Percentiles rank a stretch among this genome's conserved stretches.
Conservation (phyloP, 441 rosid genomes). For the Syzygium syzygioides region DNA sequence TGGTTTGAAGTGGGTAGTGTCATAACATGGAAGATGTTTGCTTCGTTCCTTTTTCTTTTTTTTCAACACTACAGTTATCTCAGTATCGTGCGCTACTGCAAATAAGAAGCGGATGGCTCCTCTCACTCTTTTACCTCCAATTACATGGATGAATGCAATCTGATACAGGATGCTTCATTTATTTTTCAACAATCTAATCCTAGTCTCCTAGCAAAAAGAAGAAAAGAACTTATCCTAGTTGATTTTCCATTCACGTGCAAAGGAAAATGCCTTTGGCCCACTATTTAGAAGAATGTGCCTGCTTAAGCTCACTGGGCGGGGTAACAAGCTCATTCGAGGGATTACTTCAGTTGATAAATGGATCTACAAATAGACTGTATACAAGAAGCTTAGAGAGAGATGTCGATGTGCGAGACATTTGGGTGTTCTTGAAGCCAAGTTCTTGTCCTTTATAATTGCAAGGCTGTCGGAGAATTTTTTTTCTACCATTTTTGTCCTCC, state of each 20-base stretch:
- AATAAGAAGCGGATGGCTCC: background rate
- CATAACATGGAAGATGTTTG: background rate
- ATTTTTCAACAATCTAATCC: background rate
- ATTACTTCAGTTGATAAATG: background rate
- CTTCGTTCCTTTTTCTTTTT: background rate
- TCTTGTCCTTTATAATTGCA: background rate
- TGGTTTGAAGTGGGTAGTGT: background rate
- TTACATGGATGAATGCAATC: background rate
- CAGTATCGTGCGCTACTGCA: background rate
- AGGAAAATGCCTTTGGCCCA: background rate
- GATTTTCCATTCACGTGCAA: background rate
- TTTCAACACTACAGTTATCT: background rate
- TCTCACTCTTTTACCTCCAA: background rate
- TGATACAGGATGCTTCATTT: background rate
- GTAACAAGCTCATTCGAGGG: background rate
- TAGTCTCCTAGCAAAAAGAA: background rate
- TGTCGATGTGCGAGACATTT: background rate
- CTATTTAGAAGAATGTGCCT: background rate
- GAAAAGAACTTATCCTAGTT: background rate
- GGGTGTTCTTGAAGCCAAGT: background rate
- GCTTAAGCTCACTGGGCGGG: background rate
- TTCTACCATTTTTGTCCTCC: background rate
- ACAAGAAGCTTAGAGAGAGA: background rate
- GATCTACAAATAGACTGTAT: background rate
- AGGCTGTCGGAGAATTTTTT: background rate